These are phyloP conservation scores for Trametes pubescens DNA, from an alignment of 1,284 basidiomycete genomes.

Conservation along the genomic window DNA sequence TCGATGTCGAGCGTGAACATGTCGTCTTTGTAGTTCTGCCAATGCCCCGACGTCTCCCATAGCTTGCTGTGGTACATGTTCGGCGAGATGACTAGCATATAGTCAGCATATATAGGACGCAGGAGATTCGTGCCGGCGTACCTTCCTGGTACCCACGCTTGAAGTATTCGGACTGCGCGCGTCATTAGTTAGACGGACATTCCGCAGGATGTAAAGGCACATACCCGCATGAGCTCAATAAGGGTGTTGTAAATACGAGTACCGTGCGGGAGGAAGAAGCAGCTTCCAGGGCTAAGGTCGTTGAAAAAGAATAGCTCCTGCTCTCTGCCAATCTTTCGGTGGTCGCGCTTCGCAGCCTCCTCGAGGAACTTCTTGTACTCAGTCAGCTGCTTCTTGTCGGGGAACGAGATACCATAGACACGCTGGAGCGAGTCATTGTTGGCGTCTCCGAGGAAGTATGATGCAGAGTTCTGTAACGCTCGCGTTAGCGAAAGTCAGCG, in stretches of 20 bases:
- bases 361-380: constrained; percentile 98
- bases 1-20: constrained; percentile 97
- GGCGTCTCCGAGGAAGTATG: constrained; percentile 97
- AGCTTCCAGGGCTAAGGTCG: constrained; percentile 93
- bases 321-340: constrained; percentile 95
- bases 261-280: constrained; percentile 98
- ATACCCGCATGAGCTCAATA: constrained; percentile 87
- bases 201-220: constrained; percentile 38
- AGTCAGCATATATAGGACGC: not conserved
- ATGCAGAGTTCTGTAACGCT: constrained; percentile 87
- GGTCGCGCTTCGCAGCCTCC: constrained; percentile 97
- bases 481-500: not conserved
- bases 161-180: constrained; percentile 74
- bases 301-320: constrained; percentile 99
- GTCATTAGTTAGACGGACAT: constrained; percentile 10
- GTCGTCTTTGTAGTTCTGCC: constrained; percentile 97
- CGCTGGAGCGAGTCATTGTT: constrained; percentile 97
- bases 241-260: constrained; percentile 97
- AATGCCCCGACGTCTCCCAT: constrained; percentile 99
- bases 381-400: constrained; percentile 94
- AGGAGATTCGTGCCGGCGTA: constrained; percentile 32
- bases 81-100: constrained; percentile 85
- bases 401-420: constrained; percentile 99
- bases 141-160: constrained; percentile 91
- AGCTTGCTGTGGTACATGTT: constrained; percentile 98